phyloP scores from a whole-genome alignment of 129 eudicot species.

The Sambucus nigra region DNA sequence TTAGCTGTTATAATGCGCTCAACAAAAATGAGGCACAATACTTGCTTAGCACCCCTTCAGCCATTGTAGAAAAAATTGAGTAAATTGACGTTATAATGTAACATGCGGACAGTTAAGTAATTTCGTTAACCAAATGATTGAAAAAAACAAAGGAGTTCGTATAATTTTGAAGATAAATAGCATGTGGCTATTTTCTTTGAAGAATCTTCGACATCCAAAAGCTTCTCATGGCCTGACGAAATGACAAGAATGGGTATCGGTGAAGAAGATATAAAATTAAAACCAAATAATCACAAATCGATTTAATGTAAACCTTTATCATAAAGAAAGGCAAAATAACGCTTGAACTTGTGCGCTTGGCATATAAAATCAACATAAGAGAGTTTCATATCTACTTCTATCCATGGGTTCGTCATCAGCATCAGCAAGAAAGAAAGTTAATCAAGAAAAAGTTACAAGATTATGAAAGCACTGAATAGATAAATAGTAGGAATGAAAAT shows the following conservation, averaged over 20 bases:
- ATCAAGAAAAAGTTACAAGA: too few species aligned
- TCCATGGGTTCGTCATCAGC: too few species aligned
- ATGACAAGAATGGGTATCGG: slow-evolving; percentile 8
- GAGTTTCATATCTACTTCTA: too few species aligned
- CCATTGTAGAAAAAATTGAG: not conserved
- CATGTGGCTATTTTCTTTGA: slow-evolving; percentile 31
- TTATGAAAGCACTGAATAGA: too few species aligned
- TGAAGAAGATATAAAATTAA: slow-evolving; percentile 1
- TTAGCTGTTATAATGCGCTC: slow-evolving; percentile 60
- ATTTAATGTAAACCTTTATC: too few species aligned
- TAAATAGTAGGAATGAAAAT: too few species aligned
- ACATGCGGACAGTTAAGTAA: not conserved
- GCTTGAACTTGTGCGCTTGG: too few species aligned
- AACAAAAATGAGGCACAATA: slow-evolving; percentile 49
- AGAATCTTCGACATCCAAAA: slow-evolving; percentile 27
- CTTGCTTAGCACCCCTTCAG: slow-evolving; percentile 42
- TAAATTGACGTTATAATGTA: slow-evolving; percentile 6
- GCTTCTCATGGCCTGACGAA: slow-evolving; percentile 37
- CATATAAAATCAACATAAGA: too few species aligned
- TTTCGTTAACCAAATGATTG: slow-evolving; percentile 42
- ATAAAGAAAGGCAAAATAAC: too few species aligned
- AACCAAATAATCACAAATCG: not conserved
- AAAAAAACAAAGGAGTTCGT: slow-evolving; percentile 47
- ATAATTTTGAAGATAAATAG: slow-evolving; percentile 55
- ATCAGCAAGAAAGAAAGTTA: too few species aligned